Conservation (phyloP, 768 basidiomycete species). For the Epithele typhae region DNA sequence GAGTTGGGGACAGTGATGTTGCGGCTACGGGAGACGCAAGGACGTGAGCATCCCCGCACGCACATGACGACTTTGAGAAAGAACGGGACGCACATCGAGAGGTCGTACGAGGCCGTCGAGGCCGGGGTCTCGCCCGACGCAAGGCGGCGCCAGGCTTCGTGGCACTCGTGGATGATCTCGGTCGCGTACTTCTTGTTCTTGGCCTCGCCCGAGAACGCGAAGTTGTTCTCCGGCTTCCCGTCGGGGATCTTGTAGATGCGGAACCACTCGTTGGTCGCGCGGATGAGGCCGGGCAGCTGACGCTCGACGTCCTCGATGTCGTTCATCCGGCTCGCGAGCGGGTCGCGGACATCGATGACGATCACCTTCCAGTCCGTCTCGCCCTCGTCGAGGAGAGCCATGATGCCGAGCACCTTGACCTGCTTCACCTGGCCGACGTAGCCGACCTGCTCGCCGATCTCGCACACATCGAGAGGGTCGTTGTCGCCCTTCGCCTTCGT, state of each 20-base stretch:
- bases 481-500: constrained; percentile 99
- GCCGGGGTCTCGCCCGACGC: constrained; percentile 74
- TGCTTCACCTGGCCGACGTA: constrained; percentile 98
- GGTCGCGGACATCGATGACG: constrained; percentile 94
- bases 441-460: constrained; percentile 98
- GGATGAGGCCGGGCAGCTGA: constrained; percentile 93
- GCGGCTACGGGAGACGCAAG: constrained; percentile 41
- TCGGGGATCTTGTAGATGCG: constrained; percentile 96
- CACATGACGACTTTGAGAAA: too few relatives aligned
- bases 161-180: constrained; percentile 98
- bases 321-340: constrained; percentile 93
- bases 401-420: constrained; percentile 99
- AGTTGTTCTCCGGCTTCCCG: constrained; percentile 95
- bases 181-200: constrained; percentile 99
- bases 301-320: constrained; percentile 99
- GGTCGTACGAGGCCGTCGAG: constrained; percentile 65
- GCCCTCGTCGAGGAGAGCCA: constrained; percentile 98
- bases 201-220: constrained; percentile 98
- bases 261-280: constrained; percentile 99
- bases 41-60: too few relatives aligned
- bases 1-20: constrained; percentile 78
- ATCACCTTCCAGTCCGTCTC: constrained; percentile 99
- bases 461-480: constrained; percentile 98
- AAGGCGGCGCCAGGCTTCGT: constrained; percentile 97
- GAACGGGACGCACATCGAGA: constrained; percentile 72